Evolutionary conservation across 164 flowering plant species (phyloP), one percentile per base, ranked within the genome.

Genomic region (Amborella trichopoda): DNA sequence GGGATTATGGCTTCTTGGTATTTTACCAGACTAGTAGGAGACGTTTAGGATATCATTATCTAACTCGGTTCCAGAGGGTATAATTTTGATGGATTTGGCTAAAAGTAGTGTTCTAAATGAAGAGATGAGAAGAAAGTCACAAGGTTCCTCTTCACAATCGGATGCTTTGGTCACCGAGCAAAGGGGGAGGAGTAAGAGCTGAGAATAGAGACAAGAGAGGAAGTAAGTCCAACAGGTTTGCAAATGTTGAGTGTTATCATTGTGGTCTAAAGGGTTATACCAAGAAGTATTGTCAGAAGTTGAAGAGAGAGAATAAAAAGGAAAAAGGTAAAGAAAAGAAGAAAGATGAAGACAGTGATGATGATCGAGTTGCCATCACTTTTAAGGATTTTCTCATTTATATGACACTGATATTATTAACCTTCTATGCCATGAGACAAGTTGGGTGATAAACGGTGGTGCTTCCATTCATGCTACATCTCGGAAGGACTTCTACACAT

Each of bases 21-120:
- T 22, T 8, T 39, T 39, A 16, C 2, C 43, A 22, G 43, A 39
- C 43, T 39, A 18, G 10, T 39, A 16, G 43, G 43, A 39, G 43
- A 39, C 43, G 20, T 39, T 39, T 22, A 39, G 43, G 20, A 39
- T 39, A 22, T 39, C 43, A 16, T 39, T 39, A 39, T 39, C 43
- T 10, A 39, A 39, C 43, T 39, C 43, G 17, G 43, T 16, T 16
- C 43, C 43, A n/a, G n/a, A n/a, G n/a, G n/a, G n/a, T n/a, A n/a
- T n/a, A n/a, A n/a, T n/a, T n/a, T n/a, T n/a, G n/a, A n/a, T n/a
- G n/a, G n/a, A n/a, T n/a, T n/a, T n/a, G n/a, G n/a, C n/a, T n/a
- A n/a, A n/a, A n/a, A n/a, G n/a, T n/a, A n/a, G n/a, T n/a, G n/a
- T n/a, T n/a, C n/a, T n/a, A n/a, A n/a, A n/a, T n/a, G n/a, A n/a